A percentile compares a stretch with the other conserved stretches of the same genome.
Evolutionary conservation across 768 basidiomycete species (phyloP).

Genomic region (Mycena vitilis): DNA sequence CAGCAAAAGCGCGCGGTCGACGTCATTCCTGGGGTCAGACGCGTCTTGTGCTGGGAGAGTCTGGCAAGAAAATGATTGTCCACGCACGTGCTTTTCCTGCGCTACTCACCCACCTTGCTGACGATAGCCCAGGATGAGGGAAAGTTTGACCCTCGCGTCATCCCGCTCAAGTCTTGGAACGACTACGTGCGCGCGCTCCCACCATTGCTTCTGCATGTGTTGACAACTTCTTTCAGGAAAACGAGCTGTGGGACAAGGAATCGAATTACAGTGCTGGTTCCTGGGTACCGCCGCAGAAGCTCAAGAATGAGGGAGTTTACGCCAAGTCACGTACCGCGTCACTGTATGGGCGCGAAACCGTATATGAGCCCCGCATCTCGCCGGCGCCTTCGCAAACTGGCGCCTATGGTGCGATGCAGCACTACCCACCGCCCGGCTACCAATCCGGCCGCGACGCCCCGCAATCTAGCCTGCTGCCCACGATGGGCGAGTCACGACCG

Average conservation of each 20-base stretch:
- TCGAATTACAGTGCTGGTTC: constrained; percentile 95
- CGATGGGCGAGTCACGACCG: constrained; percentile 66
- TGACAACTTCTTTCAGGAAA: constrained; percentile 65
- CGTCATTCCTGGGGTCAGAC: constrained; percentile 94
- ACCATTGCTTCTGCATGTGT: neutral
- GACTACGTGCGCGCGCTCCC: constrained; percentile 76
- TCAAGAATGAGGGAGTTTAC: constrained; percentile 74
- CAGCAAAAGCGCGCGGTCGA: constrained; percentile 76
- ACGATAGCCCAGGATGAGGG: constrained; percentile 83
- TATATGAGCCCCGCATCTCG: constrained; percentile 82
- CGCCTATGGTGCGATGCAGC: constrained; percentile 46
- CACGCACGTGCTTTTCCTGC: constrained; percentile 68
- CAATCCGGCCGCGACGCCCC: constrained; percentile 85
- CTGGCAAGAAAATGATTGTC: constrained; percentile 94
- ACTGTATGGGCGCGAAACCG: constrained; percentile 88
- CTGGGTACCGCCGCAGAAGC: constrained; percentile 84
- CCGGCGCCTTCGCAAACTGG: constrained; percentile 79
- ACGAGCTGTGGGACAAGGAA: constrained; percentile 97
- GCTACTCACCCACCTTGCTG: constrained; percentile 5
- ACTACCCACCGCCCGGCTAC: constrained; percentile 71
- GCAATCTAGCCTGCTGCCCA: constrained; percentile 55
- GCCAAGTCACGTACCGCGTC: constrained; percentile 83
- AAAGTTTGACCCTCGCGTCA: constrained; percentile 93
- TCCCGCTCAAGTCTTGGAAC: constrained; percentile 97
- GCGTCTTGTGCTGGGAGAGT: constrained; percentile 92